Evolutionary conservation across 176 grass and related monocot genomes (phyloP).

Genomic region (Aechmea fasciata): DNA sequence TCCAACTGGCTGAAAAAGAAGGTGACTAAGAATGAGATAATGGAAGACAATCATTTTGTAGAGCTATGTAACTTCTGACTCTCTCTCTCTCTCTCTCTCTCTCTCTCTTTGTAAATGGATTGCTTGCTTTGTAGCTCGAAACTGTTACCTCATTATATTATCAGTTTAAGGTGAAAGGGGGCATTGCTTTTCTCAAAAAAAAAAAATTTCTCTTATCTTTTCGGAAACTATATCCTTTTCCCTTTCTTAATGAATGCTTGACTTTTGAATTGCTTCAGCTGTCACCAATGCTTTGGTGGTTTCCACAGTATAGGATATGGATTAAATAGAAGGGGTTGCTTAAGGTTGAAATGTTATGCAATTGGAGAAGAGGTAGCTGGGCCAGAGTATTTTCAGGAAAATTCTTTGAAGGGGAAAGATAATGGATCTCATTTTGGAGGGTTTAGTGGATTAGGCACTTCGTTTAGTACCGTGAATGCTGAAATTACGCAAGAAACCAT

Average conservation of each 20-base stretch:
- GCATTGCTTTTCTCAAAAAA: background rate
- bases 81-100: too few species aligned
- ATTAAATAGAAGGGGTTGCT: constrained; percentile 40
- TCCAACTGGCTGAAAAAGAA: constrained; percentile 34
- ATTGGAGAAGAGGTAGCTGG: constrained; percentile 27
- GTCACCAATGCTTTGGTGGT: constrained; percentile 35
- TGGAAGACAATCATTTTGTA: constrained; percentile 30
- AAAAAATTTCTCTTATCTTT: background rate
- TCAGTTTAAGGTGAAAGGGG: constrained; percentile 39
- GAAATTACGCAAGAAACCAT: constrained; percentile 81
- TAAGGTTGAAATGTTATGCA: constrained; percentile 48
- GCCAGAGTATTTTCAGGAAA: constrained; percentile 20
- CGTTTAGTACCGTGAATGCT: constrained; percentile 61
- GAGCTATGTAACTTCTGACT: background rate
- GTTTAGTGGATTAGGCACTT: constrained; percentile 21
- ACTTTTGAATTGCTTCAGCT: constrained; percentile 24
- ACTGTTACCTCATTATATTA: constrained; percentile 21
- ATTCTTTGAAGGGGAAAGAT: constrained; percentile 31
- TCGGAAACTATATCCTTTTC: background rate
- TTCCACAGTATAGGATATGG: constrained; percentile 43
- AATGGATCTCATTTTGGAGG: constrained; percentile 52
- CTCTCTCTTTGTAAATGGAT: constrained; percentile 46
- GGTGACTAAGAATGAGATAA: constrained; percentile 21
- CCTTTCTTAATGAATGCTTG: background rate
- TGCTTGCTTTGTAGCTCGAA: constrained; percentile 47